Evolutionary conservation across 371 early-diverging fungal species (phyloP).

Genomic region (Syncephalastrum racemosum): DNA sequence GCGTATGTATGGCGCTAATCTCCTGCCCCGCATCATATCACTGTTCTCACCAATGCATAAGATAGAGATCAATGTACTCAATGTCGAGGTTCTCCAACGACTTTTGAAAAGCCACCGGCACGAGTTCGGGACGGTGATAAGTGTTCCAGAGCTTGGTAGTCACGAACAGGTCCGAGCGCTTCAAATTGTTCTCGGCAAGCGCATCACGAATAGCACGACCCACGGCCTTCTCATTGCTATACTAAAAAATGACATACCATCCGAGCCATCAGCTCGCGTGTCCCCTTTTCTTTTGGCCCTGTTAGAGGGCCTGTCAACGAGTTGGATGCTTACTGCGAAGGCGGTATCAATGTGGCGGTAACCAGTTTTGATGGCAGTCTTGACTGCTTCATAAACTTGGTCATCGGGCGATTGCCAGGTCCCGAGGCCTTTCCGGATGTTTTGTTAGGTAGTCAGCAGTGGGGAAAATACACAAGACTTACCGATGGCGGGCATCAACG

Average conservation of each 20-base stretch:
- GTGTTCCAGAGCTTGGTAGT: conserved; percentile 87
- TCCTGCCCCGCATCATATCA: conserved; percentile 1
- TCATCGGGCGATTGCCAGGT: conserved; percentile 49
- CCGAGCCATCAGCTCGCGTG: not conserved
- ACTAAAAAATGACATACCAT: conserved; percentile 19
- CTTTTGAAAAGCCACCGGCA: conserved; percentile 45
- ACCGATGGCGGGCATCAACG: conserved; percentile 41
- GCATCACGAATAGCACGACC: conserved; percentile 61
- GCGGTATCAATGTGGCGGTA: conserved; percentile 66
- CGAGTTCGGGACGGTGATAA: conserved; percentile 44
- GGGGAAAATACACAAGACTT: not conserved
- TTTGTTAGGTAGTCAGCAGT: not conserved
- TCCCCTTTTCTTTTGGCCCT: not conserved
- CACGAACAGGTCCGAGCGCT: conserved; percentile 79
- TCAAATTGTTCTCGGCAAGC: conserved; percentile 45
- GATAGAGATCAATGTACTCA: conserved; percentile 74
- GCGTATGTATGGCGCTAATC: no score
- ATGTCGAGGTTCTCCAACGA: conserved; percentile 55
- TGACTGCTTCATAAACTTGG: conserved; percentile 38
- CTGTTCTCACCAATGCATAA: conserved; percentile 51
- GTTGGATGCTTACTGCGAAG: conserved; percentile 16
- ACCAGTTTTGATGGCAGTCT: conserved; percentile 39
- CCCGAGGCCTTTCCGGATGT: conserved; percentile 31
- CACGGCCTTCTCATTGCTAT: conserved; percentile 72
- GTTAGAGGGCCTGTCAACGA: no score